These are phyloP conservation scores for Russula sp. DNA, from an alignment of 768 basidiomycete genomes.

Conservation along the genomic window DNA sequence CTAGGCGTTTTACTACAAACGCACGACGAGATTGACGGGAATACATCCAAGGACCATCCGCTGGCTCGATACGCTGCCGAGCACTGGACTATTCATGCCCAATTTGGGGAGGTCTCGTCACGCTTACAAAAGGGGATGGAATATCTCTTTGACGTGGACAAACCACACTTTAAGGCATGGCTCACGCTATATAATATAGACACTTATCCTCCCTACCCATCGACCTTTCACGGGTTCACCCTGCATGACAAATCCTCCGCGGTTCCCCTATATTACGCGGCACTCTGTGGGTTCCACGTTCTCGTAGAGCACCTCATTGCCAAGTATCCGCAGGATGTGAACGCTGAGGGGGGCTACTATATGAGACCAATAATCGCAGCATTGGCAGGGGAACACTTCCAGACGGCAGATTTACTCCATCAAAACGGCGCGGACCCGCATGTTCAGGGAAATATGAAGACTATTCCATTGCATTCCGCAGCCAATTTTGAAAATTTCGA, in stretches of 20 bases:
- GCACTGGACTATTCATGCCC: neutral
- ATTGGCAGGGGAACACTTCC: neutral
- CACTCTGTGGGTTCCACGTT: neutral
- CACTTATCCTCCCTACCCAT: too few species aligned
- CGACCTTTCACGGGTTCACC: too few species aligned
- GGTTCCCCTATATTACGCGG: neutral
- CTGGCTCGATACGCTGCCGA: neutral
- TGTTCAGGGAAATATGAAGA: accelerated
- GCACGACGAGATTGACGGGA: neutral
- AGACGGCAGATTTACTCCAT: neutral
- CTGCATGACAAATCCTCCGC: accelerated
- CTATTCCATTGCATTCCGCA: neutral
- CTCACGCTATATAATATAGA: neutral
- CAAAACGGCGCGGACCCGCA: neutral
- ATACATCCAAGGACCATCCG: neutral
- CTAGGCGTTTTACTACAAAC: neutral
- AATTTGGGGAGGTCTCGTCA: neutral
- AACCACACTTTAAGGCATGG: neutral
- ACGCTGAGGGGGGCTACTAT: neutral
- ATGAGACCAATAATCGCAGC: neutral
- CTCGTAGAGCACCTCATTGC: neutral
- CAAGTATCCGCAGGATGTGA: neutral
- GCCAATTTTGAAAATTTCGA: neutral
- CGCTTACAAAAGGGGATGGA: neutral
- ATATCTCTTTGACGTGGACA: neutral